Evolutionary conservation across 768 basidiomycete species (phyloP), one percentile per base, ranked within the genome.

Genomic region (Lactarius trivialis): DNA sequence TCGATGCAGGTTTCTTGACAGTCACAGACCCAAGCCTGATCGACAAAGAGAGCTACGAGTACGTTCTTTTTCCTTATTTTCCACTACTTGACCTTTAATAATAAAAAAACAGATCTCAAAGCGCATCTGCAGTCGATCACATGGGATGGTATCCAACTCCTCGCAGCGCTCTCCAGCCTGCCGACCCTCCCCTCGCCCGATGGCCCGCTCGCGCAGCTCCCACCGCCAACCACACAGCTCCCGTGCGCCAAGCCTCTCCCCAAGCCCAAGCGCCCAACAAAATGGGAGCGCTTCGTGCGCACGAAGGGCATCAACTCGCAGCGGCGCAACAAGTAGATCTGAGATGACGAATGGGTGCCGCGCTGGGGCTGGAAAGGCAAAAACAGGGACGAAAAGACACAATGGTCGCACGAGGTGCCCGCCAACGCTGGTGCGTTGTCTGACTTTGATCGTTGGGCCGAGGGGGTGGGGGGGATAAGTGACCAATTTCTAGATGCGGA

Each of bases 341-440:
- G 91, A 91, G 94, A 98, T 73, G 95, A 98, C 69, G 94, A 96
- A 19, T 98, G 91, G 89, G 89, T 96, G 5, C 81, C 86, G 61
- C 79, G 91, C 50, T 98, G 95, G 95, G 95, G 97, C 0, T 81
- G 82, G 70, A 82, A 84, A 58, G 89, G 93, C 8, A 93, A 92
- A 79, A 98, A 98, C 71, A 94, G 84, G 77, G 81, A 92, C 65
- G 73, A 75, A n/a, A 93, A 97, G 76, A 82, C 82, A 7, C 89
- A 93, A 72, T 98, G 96, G 95, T 80, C 96, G 60, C 85, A 89
- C 55, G 94, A 95, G 73, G 90, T 99, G 52, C 91, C 91, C 69
- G 78, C 79, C 49, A 85, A 93, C 71, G 91, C 91, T 69, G 88
- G 94, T 94, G 65, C 62, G 86, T 58, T n/a, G n/a, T n/a, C n/a